phyloP scores from a whole-genome alignment of 2,329 filamentous ascomycete species.

The Colletotrichum navitas region DNA sequence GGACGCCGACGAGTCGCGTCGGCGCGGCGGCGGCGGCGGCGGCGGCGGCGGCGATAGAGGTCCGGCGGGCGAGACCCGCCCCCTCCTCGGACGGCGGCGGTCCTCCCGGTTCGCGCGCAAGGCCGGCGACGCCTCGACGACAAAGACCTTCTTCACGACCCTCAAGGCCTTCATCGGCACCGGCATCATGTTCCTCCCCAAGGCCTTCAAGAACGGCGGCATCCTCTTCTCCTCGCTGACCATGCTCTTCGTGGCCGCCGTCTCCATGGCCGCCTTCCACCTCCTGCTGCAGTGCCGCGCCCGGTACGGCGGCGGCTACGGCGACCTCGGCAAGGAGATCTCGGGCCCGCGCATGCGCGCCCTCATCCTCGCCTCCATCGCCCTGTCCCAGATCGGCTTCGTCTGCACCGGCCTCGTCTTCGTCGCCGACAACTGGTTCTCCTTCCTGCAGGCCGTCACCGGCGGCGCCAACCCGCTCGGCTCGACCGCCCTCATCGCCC shows the following conservation, averaged over 20 bases:
- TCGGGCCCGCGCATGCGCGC: conserved; percentile 72
- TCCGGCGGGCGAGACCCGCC: conserved; percentile 66
- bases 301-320: conserved; percentile 77
- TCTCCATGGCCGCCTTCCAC: conserved; percentile 80
- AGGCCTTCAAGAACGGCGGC: conserved; percentile 83
- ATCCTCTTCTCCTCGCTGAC: conserved; percentile 80
- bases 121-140: conserved; percentile 73
- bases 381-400: conserved; percentile 81
- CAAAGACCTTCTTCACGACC: conserved; percentile 82
- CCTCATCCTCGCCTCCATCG: conserved; percentile 77
- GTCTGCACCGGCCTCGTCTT: conserved; percentile 84
- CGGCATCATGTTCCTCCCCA: conserved; percentile 85
- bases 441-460: conserved; percentile 75
- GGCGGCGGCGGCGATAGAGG: conserved; percentile 49
- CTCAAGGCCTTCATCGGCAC: conserved; percentile 85
- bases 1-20: conserved; percentile 52
- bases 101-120: conserved; percentile 58
- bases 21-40: conserved; percentile 6
- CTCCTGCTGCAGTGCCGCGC: conserved; percentile 76
- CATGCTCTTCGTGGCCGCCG: conserved; percentile 72
- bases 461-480: conserved; percentile 62
- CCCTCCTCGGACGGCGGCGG: conserved; percentile 69
- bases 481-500: conserved; percentile 71
- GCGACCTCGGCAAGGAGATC: conserved; percentile 77
- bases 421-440: conserved; percentile 78